phyloP scores from a whole-genome alignment of 805 yeast genomes.

The Yarrowia bubula region DNA sequence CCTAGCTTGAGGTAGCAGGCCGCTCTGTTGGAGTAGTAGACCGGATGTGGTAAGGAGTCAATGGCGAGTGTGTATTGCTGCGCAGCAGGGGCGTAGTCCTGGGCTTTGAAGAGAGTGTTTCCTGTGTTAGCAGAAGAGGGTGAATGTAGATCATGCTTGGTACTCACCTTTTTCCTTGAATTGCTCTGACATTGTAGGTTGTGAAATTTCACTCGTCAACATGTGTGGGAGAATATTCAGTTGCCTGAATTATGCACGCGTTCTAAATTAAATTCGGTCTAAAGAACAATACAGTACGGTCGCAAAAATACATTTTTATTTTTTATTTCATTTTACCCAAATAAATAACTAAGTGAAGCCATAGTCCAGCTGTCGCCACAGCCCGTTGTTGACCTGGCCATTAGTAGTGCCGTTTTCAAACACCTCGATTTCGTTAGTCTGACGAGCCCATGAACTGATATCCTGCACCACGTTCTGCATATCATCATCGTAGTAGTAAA shows the following conservation, averaged over 20 bases:
- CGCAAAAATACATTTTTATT: neutral
- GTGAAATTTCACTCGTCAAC: neutral
- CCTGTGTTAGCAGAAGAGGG: constrained; percentile 25
- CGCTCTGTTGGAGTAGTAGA: constrained; percentile 33
- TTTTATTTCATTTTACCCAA: neutral
- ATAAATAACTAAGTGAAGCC: constrained; percentile 29
- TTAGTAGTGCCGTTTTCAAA: constrained; percentile 26
- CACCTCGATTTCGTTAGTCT: constrained; percentile 26
- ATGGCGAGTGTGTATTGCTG: constrained; percentile 31
- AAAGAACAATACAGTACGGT: neutral
- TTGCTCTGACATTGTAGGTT: constrained; percentile 17
- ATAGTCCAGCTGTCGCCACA: constrained; percentile 31
- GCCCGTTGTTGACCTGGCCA: constrained; percentile 29
- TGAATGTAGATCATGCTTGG: neutral
- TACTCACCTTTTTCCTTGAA: constrained; percentile 13
- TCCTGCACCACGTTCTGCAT: constrained; percentile 37
- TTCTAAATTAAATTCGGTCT: neutral
- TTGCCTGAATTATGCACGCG: neutral
- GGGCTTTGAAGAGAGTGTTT: constrained; percentile 27
- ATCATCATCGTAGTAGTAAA: constrained; percentile 35
- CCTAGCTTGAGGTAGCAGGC: constrained; percentile 31
- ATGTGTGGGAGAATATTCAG: neutral
- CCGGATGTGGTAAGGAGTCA: constrained; percentile 25
- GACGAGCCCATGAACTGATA: constrained; percentile 35
- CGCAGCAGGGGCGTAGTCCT: constrained; percentile 30